phyloP scores from a whole-genome alignment of 352 stramenopile species.

The Phytophthora kernoviae region DNA sequence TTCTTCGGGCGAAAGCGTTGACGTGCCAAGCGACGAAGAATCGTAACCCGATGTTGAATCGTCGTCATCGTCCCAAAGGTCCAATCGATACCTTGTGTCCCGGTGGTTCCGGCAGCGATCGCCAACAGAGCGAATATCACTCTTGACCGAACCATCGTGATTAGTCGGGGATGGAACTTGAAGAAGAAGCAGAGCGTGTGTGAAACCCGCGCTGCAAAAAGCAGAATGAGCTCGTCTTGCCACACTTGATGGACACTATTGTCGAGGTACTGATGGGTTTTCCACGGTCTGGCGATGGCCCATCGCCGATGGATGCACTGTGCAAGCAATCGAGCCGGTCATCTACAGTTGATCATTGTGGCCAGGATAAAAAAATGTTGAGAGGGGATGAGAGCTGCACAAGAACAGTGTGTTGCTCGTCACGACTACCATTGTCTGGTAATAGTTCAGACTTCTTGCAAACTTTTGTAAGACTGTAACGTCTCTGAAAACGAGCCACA shows the following conservation, averaged over 20 bases:
- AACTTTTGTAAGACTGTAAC: conserved; percentile 12
- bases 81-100: conserved; percentile 35
- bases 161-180: conserved; percentile 13
- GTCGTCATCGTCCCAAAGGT: conserved; percentile 35
- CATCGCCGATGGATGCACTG: conserved; percentile 25
- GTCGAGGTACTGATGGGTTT: conserved; percentile 2
- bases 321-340: conserved; percentile 32
- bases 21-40: background rate
- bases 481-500: background rate
- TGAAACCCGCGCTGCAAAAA: conserved; percentile 28
- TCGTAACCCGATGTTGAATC: conserved; percentile 13
- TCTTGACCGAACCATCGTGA: conserved; percentile 26
- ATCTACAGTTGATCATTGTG: conserved; percentile 4
- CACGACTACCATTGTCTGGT: background rate
- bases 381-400: conserved; percentile 8
- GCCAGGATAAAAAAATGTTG: conserved; percentile 17
- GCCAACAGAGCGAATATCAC: conserved; percentile 11
- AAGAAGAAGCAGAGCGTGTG: background rate
- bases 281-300: conserved; percentile 11
- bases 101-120: conserved; percentile 15
- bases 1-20: conserved; percentile 27
- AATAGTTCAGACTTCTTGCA: conserved; percentile 13
- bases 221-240: conserved; percentile 25
- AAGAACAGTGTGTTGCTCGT: conserved; percentile 3
- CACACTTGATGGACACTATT: conserved; percentile 6